Evolutionary conservation across 2,329 filamentous ascomycete genomes (phyloP).

Genomic region (Pseudogymnoascus sp.): DNA sequence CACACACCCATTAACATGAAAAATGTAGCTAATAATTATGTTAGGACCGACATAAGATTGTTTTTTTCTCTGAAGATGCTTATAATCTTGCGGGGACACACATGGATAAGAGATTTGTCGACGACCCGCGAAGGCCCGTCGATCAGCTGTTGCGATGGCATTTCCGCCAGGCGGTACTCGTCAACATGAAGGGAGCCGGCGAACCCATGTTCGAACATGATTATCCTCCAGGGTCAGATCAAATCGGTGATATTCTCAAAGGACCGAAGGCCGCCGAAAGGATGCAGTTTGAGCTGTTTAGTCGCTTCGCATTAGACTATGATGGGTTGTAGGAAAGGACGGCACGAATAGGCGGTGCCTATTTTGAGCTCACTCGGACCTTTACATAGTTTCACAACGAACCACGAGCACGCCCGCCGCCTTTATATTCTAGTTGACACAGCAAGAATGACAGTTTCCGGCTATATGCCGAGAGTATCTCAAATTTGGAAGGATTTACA

Average conservation of each 20-base stretch:
- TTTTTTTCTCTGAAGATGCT: constrained; percentile 19
- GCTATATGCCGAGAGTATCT: no score
- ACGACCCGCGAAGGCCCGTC: constrained; percentile 12
- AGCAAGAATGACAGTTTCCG: no score
- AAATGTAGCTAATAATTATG: constrained; percentile 6
- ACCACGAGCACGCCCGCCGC: no score
- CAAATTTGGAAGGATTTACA: no score
- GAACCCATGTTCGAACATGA: constrained; percentile 23
- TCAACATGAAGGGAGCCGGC: constrained; percentile 22
- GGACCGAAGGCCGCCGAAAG: constrained; percentile 38
- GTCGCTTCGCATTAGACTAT: constrained; percentile 15
- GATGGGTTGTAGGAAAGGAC: neutral
- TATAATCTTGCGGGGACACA: constrained; percentile 15
- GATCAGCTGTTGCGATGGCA: constrained; percentile 23
- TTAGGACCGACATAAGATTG: constrained; percentile 22
- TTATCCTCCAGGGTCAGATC: constrained; percentile 24
- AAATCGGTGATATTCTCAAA: constrained; percentile 33
- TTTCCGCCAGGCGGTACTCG: constrained; percentile 22
- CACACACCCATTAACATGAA: constrained; percentile 9
- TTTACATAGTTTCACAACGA: no score
- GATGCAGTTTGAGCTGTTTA: constrained; percentile 25
- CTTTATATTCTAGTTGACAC: no score
- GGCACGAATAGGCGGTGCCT: constrained; percentile 9
- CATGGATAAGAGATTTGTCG: constrained; percentile 16
- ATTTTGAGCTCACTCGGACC: neutral